A percentile compares a stretch with the other conserved stretches of the same genome.
phyloP scores from a whole-genome alignment of 441 rosid species.

The Pelargonium cotyledonis region DNA sequence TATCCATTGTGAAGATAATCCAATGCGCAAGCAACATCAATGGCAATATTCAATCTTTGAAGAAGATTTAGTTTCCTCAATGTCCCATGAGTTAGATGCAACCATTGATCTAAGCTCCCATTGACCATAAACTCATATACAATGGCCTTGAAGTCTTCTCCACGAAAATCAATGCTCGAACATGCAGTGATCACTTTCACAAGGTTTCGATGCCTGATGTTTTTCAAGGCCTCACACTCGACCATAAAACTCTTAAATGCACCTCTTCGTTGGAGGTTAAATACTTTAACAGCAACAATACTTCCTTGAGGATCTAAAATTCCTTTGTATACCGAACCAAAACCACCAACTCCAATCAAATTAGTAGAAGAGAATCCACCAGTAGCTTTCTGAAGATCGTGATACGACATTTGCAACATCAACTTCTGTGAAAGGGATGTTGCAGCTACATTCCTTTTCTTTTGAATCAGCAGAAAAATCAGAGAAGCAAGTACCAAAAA shows the following conservation, averaged over 20 bases:
- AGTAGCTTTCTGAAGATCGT: constrained; percentile 7
- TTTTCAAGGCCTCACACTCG: constrained; percentile 10
- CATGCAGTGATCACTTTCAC: constrained; percentile 15
- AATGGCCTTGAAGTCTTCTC: constrained; percentile 10
- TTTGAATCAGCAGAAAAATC: not conserved
- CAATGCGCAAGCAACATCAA: not conserved
- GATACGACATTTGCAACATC: not conserved
- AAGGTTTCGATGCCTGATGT: constrained; percentile 3
- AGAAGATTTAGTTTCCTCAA: not conserved
- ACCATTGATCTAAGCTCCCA: constrained; percentile 9
- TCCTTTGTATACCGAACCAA: constrained; percentile 14
- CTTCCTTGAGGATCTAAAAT: not conserved
- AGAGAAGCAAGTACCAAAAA: not conserved
- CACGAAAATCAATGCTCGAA: not conserved
- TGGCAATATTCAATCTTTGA: constrained; percentile 11
- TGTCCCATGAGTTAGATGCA: not conserved
- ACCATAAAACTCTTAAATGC: constrained; percentile 10
- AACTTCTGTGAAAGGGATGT: not conserved
- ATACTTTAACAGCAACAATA: constrained; percentile 12
- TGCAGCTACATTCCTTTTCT: not conserved
- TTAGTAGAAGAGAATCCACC: constrained; percentile 2
- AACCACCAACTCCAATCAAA: constrained; percentile 7
- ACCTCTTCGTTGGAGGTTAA: constrained; percentile 10
- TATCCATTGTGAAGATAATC: constrained; percentile 13
- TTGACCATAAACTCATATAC: constrained; percentile 16